Evolutionary conservation across 371 early-diverging fungal genomes (phyloP), one percentile per base, ranked within the genome.

Genomic region (Batkoa obscura): DNA sequence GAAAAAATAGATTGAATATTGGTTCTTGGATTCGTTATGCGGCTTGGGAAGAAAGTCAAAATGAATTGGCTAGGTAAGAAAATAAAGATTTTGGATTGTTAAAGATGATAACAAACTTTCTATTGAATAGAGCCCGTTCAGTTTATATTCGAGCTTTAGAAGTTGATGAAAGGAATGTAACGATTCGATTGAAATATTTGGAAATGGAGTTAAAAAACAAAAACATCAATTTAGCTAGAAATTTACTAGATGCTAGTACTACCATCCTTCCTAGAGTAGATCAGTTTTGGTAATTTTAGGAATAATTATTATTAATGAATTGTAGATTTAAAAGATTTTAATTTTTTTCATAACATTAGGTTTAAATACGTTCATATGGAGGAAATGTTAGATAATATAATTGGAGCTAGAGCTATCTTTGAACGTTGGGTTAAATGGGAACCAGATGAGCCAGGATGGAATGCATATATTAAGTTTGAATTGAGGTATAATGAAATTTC

Each of bases 341-440:
- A 39, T 23, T 52, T 33, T 41, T 53, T n/a, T 8, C 15, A 47
- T 55, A 15, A 41, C 30, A 13, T 23, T 50, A 70, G 70, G 71
- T 62, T 64, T 76, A 91, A 94, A 62, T 98, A 94, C 69, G 82
- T 89, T 3, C 88, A 90, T 63, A 94, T 96, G 94, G 97, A 98
- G 63, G 96, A 96, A 63, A 73, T 83, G 64, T 65, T 96, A 64
- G 93, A 87, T 42, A 91, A 96, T 57, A 77, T 91, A 0, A 75
- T 80, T 1, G 88, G 90, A 3, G 90, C 90, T 3, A 75, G 96
- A 30, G 85, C 84, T 53, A 84, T 97, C 17, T 97, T 95, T 73
- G 92, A 94, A 57, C 81, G 98, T 43, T 97, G 98, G 98, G 93
- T 97, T 91, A 78, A 85, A 56, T 96, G 98, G 96, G 91, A 94